phyloP scores from a whole-genome alignment of 139 green algal genomes.

The Chlorella sp. region DNA sequence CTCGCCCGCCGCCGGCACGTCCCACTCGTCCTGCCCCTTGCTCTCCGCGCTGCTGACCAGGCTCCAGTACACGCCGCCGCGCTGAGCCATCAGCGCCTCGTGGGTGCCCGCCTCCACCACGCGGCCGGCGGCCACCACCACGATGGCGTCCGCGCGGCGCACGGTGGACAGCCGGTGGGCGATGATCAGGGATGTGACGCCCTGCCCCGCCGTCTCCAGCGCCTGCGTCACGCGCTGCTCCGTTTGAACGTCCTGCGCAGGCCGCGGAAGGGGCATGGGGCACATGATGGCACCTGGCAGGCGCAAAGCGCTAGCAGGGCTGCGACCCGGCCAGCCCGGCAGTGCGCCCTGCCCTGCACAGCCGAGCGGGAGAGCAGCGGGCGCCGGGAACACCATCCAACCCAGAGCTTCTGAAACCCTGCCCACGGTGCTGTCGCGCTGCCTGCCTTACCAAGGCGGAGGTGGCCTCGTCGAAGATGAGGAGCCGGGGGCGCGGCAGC shows the following conservation, averaged over 20 bases:
- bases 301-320: too few relatives aligned
- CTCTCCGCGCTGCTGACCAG: slow-evolving; percentile 48
- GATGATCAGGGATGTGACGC: slow-evolving; percentile 45
- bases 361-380: not conserved
- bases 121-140: slow-evolving; percentile 61
- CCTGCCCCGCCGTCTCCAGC: not conserved
- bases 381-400: too few relatives aligned
- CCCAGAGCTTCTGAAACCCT: too few relatives aligned
- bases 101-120: slow-evolving; percentile 70
- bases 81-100: slow-evolving; percentile 52
- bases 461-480: slow-evolving; percentile 81
- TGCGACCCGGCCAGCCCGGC: too few relatives aligned
- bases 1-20: not conserved
- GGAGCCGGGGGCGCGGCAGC: slow-evolving; percentile 53
- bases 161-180: slow-evolving; percentile 74
- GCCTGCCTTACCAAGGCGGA: slow-evolving; percentile 50
- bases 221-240: slow-evolving; percentile 19
- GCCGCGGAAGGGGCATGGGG: not conserved
- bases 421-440: too few relatives aligned
- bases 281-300: not conserved
- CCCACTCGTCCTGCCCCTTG: slow-evolving; percentile 9
- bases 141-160: slow-evolving; percentile 78
- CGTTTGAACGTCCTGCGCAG: slow-evolving; percentile 50
- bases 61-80: slow-evolving; percentile 53
- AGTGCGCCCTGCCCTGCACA: too few relatives aligned